A percentile compares a stretch with the other conserved stretches of the same genome.
Evolutionary conservation across 331 rosid species (phyloP).

Genomic region (Acacia pycnantha): DNA sequence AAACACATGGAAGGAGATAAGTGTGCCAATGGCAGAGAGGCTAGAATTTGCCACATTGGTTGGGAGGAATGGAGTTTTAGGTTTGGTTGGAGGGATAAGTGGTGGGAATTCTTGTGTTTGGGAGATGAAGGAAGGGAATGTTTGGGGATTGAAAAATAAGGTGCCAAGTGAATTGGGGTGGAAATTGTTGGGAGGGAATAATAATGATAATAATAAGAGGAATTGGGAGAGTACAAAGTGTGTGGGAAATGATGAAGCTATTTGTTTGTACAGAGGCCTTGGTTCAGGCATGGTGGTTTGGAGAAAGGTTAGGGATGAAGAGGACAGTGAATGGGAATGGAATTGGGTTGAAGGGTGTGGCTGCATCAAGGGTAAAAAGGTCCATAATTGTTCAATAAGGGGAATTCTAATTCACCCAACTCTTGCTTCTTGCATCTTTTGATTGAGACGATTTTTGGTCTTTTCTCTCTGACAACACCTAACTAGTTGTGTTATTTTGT

Average conservation of each 20-base stretch:
- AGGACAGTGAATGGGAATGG: conserved; percentile 48
- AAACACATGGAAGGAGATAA: conserved; percentile 44
- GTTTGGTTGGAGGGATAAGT: conserved; percentile 49
- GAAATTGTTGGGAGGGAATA: conserved; percentile 40
- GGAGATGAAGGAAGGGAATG: conserved; percentile 39
- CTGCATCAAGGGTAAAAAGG: conserved; percentile 34
- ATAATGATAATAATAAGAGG: neutral
- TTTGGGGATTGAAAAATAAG: conserved; percentile 48
- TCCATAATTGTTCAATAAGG: conserved; percentile 41
- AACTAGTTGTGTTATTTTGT: neutral
- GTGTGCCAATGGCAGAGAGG: conserved; percentile 59
- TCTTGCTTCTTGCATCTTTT: conserved; percentile 37
- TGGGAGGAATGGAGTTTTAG: conserved; percentile 34
- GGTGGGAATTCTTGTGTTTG: conserved; percentile 45
- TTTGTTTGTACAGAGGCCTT: conserved; percentile 52
- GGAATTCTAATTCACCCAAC: conserved; percentile 56
- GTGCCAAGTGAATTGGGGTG: conserved; percentile 47
- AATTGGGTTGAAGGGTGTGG: conserved; percentile 55
- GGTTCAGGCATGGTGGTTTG: conserved; percentile 57
- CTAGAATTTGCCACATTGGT: conserved; percentile 61
- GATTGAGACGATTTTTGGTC: neutral
- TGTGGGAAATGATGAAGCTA: conserved; percentile 40
- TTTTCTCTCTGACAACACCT: neutral
- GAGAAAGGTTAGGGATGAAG: conserved; percentile 10
- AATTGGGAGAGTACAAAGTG: conserved; percentile 59